Evolutionary conservation across 495 filamentous ascomycete species (phyloP).

Genomic region (Glonium stellatum): DNA sequence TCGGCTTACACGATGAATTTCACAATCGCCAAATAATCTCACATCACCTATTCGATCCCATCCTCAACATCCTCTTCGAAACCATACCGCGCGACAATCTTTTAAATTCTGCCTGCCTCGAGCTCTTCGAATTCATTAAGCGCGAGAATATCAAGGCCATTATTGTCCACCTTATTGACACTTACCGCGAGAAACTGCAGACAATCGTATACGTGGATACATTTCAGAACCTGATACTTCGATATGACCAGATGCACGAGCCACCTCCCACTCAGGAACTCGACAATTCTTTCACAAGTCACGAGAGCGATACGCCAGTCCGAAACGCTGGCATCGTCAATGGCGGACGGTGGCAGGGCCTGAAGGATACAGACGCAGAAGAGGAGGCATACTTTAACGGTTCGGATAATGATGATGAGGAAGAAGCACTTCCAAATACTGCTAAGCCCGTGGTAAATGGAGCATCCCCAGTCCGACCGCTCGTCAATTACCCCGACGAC

Average conservation of each 20-base stretch:
- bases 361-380: slow-evolving; percentile 76
- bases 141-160: slow-evolving; percentile 74
- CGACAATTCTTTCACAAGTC: slow-evolving; percentile 26
- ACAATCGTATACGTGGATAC: slow-evolving; percentile 79
- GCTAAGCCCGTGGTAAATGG: slow-evolving; percentile 33
- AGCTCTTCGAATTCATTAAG: slow-evolving; percentile 88
- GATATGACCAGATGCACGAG: slow-evolving; percentile 63
- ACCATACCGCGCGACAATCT: slow-evolving; percentile 96
- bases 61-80: slow-evolving; percentile 78
- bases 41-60: slow-evolving; percentile 76
- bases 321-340: slow-evolving; percentile 39
- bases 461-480: slow-evolving; percentile 57
- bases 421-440: slow-evolving; percentile 36
- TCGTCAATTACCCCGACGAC: slow-evolving; percentile 89
- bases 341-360: slow-evolving; percentile 62
- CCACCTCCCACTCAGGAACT: slow-evolving; percentile 25
- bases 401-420: slow-evolving; percentile 81
- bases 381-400: slow-evolving; percentile 95
- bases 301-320: slow-evolving; percentile 25
- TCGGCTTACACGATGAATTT: slow-evolving; percentile 84
- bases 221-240: slow-evolving; percentile 65
- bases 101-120: slow-evolving; percentile 89
- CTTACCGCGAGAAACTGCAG: slow-evolving; percentile 74
- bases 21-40: slow-evolving; percentile 83
- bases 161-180: slow-evolving; percentile 79